These are phyloP conservation scores for Zygosaccharomyces bailii DNA, from an alignment of 805 yeast genomes.

Conservation along the genomic window DNA sequence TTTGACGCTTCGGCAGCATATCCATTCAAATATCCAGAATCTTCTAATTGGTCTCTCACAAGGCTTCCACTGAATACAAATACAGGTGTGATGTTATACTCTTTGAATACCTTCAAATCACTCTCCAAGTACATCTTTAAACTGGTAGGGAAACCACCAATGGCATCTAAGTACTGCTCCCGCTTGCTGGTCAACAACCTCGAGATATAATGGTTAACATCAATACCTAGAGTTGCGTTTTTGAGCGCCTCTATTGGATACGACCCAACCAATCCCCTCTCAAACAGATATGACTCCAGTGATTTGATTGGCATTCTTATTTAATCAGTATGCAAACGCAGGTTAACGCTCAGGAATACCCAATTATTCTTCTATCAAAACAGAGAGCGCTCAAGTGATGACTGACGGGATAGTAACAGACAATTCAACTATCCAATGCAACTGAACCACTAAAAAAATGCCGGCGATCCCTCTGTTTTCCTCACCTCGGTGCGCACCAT, in stretches of 20 bases:
- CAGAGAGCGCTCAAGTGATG: not conserved
- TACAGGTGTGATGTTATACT: constrained; percentile 66
- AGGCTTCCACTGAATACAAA: constrained; percentile 73
- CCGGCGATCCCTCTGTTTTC: constrained; percentile 1
- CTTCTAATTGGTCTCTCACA: constrained; percentile 36
- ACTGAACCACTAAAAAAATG: not conserved
- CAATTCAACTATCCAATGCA: not conserved
- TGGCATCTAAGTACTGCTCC: constrained; percentile 68
- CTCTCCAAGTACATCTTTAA: constrained; percentile 53
- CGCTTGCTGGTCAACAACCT: constrained; percentile 57
- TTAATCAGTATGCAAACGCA: not conserved
- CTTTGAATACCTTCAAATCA: constrained; percentile 59
- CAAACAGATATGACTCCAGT: constrained; percentile 65
- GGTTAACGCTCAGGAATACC: not conserved
- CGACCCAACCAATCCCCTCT: constrained; percentile 57
- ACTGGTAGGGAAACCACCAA: constrained; percentile 76
- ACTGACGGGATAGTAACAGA: not conserved
- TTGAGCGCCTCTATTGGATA: constrained; percentile 61
- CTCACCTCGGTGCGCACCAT: not conserved
- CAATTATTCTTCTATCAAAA: not conserved
- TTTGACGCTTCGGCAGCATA: constrained; percentile 24
- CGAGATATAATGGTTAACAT: constrained; percentile 73
- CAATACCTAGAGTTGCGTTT: constrained; percentile 74
- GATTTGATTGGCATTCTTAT: constrained; percentile 45
- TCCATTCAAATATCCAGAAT: constrained; percentile 26